Evolutionary conservation across 208 protist species (phyloP).

Genomic region (Lotmaria passim): DNA sequence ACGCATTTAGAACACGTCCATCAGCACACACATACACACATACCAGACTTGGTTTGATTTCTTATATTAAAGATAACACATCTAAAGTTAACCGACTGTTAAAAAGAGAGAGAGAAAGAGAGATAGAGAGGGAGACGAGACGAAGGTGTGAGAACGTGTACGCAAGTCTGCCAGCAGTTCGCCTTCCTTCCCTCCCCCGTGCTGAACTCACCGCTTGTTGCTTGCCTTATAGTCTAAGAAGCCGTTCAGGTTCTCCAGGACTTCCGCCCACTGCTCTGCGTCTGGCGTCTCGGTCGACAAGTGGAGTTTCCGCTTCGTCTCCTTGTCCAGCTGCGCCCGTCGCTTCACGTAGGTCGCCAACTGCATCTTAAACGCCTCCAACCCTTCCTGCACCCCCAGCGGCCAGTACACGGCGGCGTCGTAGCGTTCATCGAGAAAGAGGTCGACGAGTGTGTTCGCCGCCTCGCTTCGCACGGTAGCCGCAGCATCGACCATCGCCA

Average conservation of each 20-base stretch:
- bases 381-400: constrained; percentile 47
- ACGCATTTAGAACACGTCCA: no score
- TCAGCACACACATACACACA: no score
- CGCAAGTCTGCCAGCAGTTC: no score
- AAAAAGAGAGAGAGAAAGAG: constrained; percentile 26
- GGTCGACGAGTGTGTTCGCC: constrained; percentile 76
- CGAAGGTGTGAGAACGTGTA: no score
- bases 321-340: constrained; percentile 50
- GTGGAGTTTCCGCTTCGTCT: constrained; percentile 44
- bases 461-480: constrained; percentile 75
- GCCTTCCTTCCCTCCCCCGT: neutral
- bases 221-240: constrained; percentile 77
- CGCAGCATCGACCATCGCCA: constrained; percentile 47
- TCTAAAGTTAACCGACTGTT: constrained; percentile 18
- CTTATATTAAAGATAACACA: no score
- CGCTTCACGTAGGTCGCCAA: constrained; percentile 60
- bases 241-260: constrained; percentile 68
- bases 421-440: constrained; percentile 75
- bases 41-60: no score
- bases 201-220: constrained; percentile 18
- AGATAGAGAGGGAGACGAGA: no score
- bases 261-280: constrained; percentile 61
- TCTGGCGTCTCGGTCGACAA: constrained; percentile 44
- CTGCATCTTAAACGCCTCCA: constrained; percentile 41
- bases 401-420: constrained; percentile 72